These are phyloP conservation scores for Colletotrichum truncatum DNA, from an alignment of 2,329 filamentous ascomycete species.

Conservation along the genomic window DNA sequence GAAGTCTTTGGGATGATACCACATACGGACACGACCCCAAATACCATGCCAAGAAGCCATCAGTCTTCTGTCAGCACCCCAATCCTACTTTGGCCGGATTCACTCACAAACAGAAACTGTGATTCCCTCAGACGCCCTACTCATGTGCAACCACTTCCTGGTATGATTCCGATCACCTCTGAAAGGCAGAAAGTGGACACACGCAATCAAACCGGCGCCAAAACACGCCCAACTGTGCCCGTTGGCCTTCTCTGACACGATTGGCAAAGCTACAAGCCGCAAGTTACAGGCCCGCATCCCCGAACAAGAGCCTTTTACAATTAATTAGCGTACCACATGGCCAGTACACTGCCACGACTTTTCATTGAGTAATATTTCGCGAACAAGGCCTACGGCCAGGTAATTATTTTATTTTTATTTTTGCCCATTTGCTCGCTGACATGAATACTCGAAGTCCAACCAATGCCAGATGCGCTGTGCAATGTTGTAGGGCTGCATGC, in stretches of 20 bases:
- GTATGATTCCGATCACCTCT: too few species aligned
- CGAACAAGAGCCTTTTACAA: background rate
- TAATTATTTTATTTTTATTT: too few species aligned
- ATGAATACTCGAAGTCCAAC: background rate
- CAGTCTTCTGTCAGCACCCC: too few species aligned
- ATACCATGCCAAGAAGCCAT: too few species aligned
- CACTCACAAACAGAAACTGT: too few species aligned
- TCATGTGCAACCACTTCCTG: too few species aligned
- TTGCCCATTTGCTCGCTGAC: background rate
- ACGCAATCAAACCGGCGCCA: background rate
- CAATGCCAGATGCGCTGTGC: background rate
- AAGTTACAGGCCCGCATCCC: background rate
- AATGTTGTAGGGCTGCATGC: background rate
- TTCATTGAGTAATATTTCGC: slow-evolving; percentile 6
- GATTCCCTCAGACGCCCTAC: too few species aligned
- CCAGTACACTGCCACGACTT: slow-evolving; percentile 8
- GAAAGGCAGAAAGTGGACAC: background rate
- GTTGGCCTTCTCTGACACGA: too few species aligned
- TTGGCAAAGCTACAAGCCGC: background rate
- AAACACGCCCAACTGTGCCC: background rate
- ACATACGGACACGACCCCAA: too few species aligned
- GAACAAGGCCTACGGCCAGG: background rate
- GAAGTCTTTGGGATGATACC: too few species aligned
- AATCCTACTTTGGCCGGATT: too few species aligned
- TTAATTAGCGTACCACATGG: background rate